A percentile compares a stretch with the other conserved stretches of the same genome.
Evolutionary conservation across 2,329 filamentous ascomycete species (phyloP).

Genomic region (Fusarium nelsonii): DNA sequence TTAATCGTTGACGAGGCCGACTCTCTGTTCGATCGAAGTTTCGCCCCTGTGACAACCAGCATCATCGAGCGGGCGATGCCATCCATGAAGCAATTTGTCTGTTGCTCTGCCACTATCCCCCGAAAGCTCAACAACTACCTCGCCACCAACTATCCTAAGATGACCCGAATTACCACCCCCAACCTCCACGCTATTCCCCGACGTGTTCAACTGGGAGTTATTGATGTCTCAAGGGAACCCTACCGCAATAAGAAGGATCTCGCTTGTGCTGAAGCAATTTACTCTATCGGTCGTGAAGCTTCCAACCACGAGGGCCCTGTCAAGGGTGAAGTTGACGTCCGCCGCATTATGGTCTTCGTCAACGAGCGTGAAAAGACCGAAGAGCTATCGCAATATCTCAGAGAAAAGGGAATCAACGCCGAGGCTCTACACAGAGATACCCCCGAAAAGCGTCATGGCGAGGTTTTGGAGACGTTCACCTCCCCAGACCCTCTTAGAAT

Average conservation of each 20-base stretch:
- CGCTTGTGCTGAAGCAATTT: conserved; percentile 94
- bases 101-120: conserved; percentile 97
- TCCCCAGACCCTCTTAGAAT: conserved; percentile 57
- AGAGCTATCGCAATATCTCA: conserved; percentile 82
- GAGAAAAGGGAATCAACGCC: conserved; percentile 88
- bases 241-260: conserved; percentile 94
- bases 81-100: conserved; percentile 85
- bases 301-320: conserved; percentile 67
- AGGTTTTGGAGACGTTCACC: conserved; percentile 83
- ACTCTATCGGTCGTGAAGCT: conserved; percentile 86
- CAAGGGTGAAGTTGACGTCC: conserved; percentile 73
- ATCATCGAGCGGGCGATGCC: conserved; percentile 86
- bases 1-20: conserved; percentile 96
- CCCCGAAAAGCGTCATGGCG: conserved; percentile 78
- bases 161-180: conserved; percentile 88
- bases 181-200: conserved; percentile 97
- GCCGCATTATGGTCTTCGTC: conserved; percentile 94
- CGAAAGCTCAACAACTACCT: conserved; percentile 88
- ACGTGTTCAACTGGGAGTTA: conserved; percentile 91
- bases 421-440: conserved; percentile 88
- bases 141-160: conserved; percentile 83
- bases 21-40: conserved; percentile 93
- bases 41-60: conserved; percentile 82
- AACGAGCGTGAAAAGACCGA: conserved; percentile 93
- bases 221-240: conserved; percentile 91